A percentile compares a stretch with the other conserved stretches of the same genome.
Evolutionary conservation across 805 yeast genomes (phyloP).

Genomic region (Hanseniaspora lindneri): DNA sequence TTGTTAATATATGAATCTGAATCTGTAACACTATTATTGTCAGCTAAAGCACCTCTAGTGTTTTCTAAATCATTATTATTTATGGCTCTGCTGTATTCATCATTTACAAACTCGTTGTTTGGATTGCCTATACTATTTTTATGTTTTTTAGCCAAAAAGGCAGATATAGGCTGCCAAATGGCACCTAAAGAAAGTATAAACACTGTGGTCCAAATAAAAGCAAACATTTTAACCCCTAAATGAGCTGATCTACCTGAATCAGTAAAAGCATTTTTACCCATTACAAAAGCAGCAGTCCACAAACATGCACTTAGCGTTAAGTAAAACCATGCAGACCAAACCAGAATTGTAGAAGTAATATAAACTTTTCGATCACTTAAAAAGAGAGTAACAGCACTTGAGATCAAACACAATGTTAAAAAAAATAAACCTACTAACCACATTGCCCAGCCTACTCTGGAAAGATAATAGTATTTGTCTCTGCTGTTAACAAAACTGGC

Average conservation of each 20-base stretch:
- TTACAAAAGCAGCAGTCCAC: constrained; percentile 44
- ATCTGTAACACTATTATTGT: neutral
- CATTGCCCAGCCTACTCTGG: constrained; percentile 60
- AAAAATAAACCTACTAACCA: constrained; percentile 46
- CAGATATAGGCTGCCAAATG: constrained; percentile 14
- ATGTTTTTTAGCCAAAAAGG: constrained; percentile 5
- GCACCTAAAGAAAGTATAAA: constrained; percentile 18
- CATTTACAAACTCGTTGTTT: constrained; percentile 30
- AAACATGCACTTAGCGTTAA: constrained; percentile 36
- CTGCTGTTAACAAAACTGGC: constrained; percentile 37
- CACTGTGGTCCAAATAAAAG: constrained; percentile 51
- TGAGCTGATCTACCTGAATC: constrained; percentile 33
- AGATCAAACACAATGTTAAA: constrained; percentile 37
- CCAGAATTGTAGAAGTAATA: constrained; percentile 9
- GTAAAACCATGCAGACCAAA: constrained; percentile 36
- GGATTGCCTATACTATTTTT: constrained; percentile 24
- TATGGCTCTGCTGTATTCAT: neutral
- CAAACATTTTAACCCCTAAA: constrained; percentile 42
- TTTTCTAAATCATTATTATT: neutral
- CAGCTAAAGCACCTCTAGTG: neutral
- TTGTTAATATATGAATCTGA: constrained; percentile 6
- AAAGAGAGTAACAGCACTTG: constrained; percentile 22
- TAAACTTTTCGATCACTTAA: constrained; percentile 20
- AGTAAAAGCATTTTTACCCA: constrained; percentile 40
- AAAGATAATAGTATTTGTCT: constrained; percentile 48